Base-by-base conservation (phyloP, 2,329 filamentous ascomycete species). In the Byssochlamys sp. region DNA sequence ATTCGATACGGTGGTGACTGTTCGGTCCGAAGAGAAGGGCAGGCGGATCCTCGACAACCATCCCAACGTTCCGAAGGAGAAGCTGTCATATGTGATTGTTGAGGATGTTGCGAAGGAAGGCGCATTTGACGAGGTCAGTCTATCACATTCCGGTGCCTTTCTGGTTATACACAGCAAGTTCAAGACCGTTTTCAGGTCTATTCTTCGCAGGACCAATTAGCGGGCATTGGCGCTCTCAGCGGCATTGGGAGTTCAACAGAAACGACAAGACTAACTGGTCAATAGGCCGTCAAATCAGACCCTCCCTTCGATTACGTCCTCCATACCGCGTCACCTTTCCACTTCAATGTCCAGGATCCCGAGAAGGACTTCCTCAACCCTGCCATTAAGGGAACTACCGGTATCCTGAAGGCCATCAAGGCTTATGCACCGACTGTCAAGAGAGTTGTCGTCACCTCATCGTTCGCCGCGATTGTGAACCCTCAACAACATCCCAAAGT, bases 261-360 rank as follows among this genome's bases (percentile, higher is more conserved):
- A 19, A 19, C 19, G 19, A 19, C 19, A 19, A 19, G 19, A 19
- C 19, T 19, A 19, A 19, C 19, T 19, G 19, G 19, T 19, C 19
- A 19, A 19, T 51, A 73, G 69, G 83, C 81, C 14, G 79, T 85
- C 53, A 76, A 82, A 61, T 84, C 82, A 14, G 77, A 82, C 56
- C 83, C 83, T 0, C 82, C 84, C 0, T 88, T 92, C 61, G 85
- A 89, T 65, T 85, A 81, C 52, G 87, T 92, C 53, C 79, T 90
- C 55, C 87, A 90, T 69, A 89, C 87, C 4, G 87, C 88, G 1
- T 86, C 82, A 0, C 88, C 89, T 0, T 91, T 89, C 75, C 85
- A 88, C 65, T 81, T 85, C 68, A 87, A 86, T 33, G 84, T 94
- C 57, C 60, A 89, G 35, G 81, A 86, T 62, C 85, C 88, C 19